Percentiles rank a stretch among this genome's conserved stretches.
These are phyloP conservation scores for Yamadazyma sp. DNA, from an alignment of 805 yeast species.

Conservation along the genomic window DNA sequence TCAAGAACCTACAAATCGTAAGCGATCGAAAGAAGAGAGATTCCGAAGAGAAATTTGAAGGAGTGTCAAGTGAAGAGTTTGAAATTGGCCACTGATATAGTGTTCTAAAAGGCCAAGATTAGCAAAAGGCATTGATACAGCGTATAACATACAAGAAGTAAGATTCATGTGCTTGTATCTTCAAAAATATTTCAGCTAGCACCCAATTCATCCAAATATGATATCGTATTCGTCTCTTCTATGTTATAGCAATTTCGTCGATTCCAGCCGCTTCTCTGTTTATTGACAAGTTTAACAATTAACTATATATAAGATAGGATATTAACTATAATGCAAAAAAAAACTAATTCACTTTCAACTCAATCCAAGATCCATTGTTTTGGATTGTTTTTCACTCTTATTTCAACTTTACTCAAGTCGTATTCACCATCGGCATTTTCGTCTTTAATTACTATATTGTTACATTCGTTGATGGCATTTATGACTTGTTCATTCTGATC, in stretches of 20 bases:
- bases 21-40: constrained; percentile 22
- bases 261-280: not conserved
- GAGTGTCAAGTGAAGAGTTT: not conserved
- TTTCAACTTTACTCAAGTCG: constrained; percentile 48
- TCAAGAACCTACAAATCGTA: constrained; percentile 42
- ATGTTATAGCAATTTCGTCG: too few species aligned
- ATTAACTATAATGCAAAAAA: constrained; percentile 10
- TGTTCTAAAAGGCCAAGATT: constrained; percentile 3
- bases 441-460: constrained; percentile 48
- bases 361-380: constrained; percentile 62
- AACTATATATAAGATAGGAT: constrained; percentile 10
- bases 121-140: too few species aligned
- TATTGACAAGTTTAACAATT: constrained; percentile 9
- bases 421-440: constrained; percentile 34
- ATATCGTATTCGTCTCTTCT: too few species aligned
- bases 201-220: too few species aligned
- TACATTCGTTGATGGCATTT: constrained; percentile 55
- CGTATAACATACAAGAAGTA: too few species aligned
- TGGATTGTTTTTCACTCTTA: constrained; percentile 60
- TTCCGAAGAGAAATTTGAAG: constrained; percentile 4
- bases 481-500: constrained; percentile 38
- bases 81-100: constrained; percentile 1
- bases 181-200: too few species aligned
- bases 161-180: too few species aligned
- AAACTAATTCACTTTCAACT: constrained; percentile 4